These are phyloP conservation scores for Phylloporus sp. DNA, from an alignment of 768 basidiomycete genomes.

Conservation along the genomic window DNA sequence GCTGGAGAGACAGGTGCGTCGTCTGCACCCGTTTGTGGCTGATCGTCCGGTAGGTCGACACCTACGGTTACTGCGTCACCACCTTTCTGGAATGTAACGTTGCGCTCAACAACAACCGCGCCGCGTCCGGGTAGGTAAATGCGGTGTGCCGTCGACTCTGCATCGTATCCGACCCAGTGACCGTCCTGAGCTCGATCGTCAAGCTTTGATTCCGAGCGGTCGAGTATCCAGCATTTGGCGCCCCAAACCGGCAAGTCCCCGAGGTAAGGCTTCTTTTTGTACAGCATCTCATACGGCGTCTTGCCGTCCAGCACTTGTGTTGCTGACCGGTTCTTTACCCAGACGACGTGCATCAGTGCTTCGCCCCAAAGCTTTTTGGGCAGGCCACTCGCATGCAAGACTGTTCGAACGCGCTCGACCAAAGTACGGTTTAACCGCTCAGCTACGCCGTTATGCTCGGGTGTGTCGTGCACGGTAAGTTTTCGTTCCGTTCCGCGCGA, in stretches of 20 bases:
- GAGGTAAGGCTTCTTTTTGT: conserved; percentile 22
- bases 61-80: no score
- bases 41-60: no score
- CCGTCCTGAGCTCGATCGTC: conserved; percentile 24
- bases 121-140: conserved; percentile 29
- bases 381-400: not conserved
- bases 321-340: not conserved
- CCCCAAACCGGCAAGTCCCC: conserved; percentile 20
- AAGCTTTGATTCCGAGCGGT: conserved; percentile 20
- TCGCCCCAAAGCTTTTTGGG: not conserved
- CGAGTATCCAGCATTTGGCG: conserved; percentile 21
- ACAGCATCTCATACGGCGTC: conserved; percentile 12
- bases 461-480: not conserved
- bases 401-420: not conserved
- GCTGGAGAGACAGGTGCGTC: no score
- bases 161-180: conserved; percentile 35
- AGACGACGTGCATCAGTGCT: not conserved
- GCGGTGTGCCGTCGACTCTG: conserved; percentile 28
- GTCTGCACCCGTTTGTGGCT: no score
- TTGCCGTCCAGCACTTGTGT: not conserved
- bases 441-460: not conserved
- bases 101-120: not conserved
- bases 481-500: not conserved
- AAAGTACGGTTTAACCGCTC: not conserved
- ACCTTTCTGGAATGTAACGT: not conserved